Conservation (phyloP, 2,329 filamentous ascomycete species). For the Dichotomopilus funicola region DNA sequence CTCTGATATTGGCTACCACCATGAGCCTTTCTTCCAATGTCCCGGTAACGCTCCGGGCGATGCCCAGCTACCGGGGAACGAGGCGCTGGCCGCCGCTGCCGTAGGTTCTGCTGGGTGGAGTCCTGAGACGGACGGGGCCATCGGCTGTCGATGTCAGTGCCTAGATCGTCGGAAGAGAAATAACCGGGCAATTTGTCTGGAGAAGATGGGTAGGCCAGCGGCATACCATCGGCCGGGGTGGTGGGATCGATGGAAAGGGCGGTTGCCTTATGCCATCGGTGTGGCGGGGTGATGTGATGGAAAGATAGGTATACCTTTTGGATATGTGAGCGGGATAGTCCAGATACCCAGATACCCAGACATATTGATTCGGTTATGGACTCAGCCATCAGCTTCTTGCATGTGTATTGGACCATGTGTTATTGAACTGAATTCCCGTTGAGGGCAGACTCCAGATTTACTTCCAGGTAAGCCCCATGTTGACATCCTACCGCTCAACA, state of each 20-base stretch:
- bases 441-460: too few species aligned
- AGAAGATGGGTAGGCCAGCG: slow-evolving; percentile 14
- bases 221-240: slow-evolving; percentile 9
- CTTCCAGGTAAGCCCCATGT: too few species aligned
- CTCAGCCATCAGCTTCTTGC: too few species aligned
- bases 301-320: too few species aligned
- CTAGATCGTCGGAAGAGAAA: slow-evolving; percentile 12
- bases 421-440: too few species aligned
- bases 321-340: too few species aligned
- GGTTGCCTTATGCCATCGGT: slow-evolving; percentile 17
- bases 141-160: slow-evolving; percentile 38
- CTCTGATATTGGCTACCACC: slow-evolving; percentile 38
- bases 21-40: slow-evolving; percentile 31
- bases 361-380: too few species aligned
- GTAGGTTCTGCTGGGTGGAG: slow-evolving; percentile 22
- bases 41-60: slow-evolving; percentile 33
- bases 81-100: slow-evolving; percentile 20
- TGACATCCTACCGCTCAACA: too few species aligned
- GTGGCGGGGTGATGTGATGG: neutral
- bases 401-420: too few species aligned
- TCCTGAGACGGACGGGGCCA: slow-evolving; percentile 30
- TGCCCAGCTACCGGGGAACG: slow-evolving; percentile 29
- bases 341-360: too few species aligned
- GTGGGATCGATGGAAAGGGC: slow-evolving; percentile 9
- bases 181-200: slow-evolving; percentile 16